A percentile compares a stretch with the other conserved stretches of the same genome.
phyloP scores from a whole-genome alignment of 139 green algal genomes.

The Edaphochlamys debaryana region DNA sequence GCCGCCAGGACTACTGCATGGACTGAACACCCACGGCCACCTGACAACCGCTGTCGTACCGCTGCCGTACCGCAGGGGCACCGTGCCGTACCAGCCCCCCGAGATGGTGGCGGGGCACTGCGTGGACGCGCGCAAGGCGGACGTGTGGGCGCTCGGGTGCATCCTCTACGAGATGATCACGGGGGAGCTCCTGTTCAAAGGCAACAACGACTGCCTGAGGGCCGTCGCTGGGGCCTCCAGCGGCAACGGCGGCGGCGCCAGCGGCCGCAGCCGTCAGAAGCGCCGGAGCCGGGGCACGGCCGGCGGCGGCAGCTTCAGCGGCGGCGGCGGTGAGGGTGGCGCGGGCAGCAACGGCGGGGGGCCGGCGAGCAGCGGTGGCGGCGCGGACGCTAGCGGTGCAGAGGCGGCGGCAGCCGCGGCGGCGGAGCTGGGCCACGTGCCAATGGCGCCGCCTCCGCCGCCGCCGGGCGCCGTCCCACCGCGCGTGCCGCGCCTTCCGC shows the following conservation, averaged over 20 bases:
- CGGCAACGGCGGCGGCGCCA: neutral
- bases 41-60: too few species aligned
- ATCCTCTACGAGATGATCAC: constrained; percentile 88
- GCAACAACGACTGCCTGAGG: constrained; percentile 31
- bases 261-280: neutral
- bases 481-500: neutral
- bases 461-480: too few species aligned
- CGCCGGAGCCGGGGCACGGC: neutral
- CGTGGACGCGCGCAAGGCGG: constrained; percentile 49
- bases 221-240: neutral
- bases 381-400: neutral
- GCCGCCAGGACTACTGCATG: too few species aligned
- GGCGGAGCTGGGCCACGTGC: too few species aligned
- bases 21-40: too few species aligned
- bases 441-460: neutral
- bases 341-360: too few species aligned
- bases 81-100: constrained; percentile 39
- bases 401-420: too few species aligned
- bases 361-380: neutral
- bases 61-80: constrained; percentile 44
- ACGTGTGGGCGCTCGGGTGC: constrained; percentile 90
- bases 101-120: constrained; percentile 41
- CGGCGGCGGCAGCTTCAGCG: neutral
- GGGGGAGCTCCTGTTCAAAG: constrained; percentile 52
- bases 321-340: neutral